These are phyloP conservation scores for Kazachstania sp. DNA, from an alignment of 1,139 yeast genomes.

Conservation along the genomic window DNA sequence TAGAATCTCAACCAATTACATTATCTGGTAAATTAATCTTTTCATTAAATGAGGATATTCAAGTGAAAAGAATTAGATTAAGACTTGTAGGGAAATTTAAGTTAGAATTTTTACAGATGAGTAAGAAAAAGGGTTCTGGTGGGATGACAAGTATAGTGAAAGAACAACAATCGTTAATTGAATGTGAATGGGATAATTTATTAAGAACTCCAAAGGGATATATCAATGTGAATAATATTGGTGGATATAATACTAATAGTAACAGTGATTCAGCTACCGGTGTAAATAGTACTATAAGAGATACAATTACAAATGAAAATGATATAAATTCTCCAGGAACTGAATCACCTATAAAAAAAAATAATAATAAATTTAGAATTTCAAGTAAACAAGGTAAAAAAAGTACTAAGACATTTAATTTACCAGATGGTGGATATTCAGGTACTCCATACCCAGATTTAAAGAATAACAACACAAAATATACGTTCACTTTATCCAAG, in stretches of 20 bases:
- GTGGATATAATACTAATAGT: neutral
- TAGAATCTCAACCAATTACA: slow-evolving; percentile 46
- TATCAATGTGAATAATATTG: slow-evolving; percentile 22
- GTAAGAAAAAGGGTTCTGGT: slow-evolving; percentile 24
- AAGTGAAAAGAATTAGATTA: slow-evolving; percentile 41
- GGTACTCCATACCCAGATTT: slow-evolving; percentile 34
- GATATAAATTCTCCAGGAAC: neutral
- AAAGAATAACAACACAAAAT: slow-evolving; percentile 6
- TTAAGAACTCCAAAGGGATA: slow-evolving; percentile 41
- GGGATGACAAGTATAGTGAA: slow-evolving; percentile 39
- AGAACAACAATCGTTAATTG: slow-evolving; percentile 44
- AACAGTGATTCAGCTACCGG: neutral
- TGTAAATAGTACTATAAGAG: neutral
- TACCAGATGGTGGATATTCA: slow-evolving; percentile 10
- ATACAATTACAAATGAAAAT: neutral
- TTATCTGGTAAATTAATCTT: slow-evolving; percentile 52
- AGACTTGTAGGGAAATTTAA: slow-evolving; percentile 46
- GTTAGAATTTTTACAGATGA: slow-evolving; percentile 43
- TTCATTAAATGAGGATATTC: slow-evolving; percentile 44
- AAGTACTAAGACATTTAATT: slow-evolving; percentile 11
- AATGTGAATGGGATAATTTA: slow-evolving; percentile 54
- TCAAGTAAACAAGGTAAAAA: neutral
- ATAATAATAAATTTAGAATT: slow-evolving; percentile 1
- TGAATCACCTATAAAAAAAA: neutral
- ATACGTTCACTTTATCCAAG: slow-evolving; percentile 41